Evolutionary conservation across 352 stramenopile species (phyloP).

Genomic region (Pythium dissotocum): DNA sequence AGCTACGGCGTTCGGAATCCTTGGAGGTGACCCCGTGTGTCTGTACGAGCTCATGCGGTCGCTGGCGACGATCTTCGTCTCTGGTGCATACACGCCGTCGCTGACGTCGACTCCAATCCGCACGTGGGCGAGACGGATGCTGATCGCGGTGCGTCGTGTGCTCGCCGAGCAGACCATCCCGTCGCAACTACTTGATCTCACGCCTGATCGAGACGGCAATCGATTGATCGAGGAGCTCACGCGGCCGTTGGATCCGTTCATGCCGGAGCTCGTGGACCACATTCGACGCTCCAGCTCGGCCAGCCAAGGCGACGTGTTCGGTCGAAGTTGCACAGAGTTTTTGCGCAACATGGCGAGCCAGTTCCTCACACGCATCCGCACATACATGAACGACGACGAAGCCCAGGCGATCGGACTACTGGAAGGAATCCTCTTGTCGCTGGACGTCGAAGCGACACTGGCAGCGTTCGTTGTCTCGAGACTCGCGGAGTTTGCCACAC

Average conservation of each 20-base stretch:
- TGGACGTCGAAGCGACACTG: conserved; percentile 16
- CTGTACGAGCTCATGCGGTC: conserved; percentile 29
- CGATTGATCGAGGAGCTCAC: conserved; percentile 31
- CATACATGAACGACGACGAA: conserved; percentile 19
- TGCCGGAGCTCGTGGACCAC: conserved; percentile 33
- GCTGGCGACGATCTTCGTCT: conserved; percentile 28
- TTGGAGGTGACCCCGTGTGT: conserved; percentile 25
- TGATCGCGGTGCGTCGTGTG: conserved; percentile 27
- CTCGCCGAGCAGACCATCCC: conserved; percentile 22
- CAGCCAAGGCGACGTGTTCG: conserved; percentile 23
- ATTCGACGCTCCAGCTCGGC: conserved; percentile 29
- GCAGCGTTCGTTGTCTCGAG: conserved; percentile 11
- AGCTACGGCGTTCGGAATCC: conserved; percentile 24
- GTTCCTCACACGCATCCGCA: conserved; percentile 24
- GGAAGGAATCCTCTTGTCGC: conserved; percentile 22
- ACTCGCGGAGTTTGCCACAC: conserved; percentile 15
- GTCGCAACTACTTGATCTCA: conserved; percentile 16
- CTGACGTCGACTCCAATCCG: conserved; percentile 29
- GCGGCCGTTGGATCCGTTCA: conserved; percentile 31
- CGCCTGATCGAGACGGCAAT: conserved; percentile 14
- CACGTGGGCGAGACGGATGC: conserved; percentile 27
- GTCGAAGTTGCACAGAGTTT: conserved; percentile 30
- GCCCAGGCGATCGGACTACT: conserved; percentile 5
- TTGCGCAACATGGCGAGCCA: conserved; percentile 32
- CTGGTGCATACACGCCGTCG: conserved; percentile 29